These are phyloP conservation scores for Ganoderma lucidum DNA, from an alignment of 1,284 basidiomycete species.

Conservation along the genomic window DNA sequence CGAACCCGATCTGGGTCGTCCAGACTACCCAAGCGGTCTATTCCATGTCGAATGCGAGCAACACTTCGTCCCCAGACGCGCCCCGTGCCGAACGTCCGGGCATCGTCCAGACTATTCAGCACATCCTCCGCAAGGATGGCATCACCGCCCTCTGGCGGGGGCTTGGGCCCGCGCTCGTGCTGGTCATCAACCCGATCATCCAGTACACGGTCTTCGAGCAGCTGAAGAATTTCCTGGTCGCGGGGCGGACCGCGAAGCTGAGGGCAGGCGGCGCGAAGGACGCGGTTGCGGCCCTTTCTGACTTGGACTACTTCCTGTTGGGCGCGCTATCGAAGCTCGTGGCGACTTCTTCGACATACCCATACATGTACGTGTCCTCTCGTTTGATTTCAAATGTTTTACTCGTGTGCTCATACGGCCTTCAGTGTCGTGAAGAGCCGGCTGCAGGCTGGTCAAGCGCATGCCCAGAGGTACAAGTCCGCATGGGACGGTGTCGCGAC, in stretches of 20 bases:
- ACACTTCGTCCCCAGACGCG: constrained; percentile 37
- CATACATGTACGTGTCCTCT: constrained; percentile 70
- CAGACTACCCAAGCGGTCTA: constrained; percentile 91
- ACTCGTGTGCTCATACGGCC: neutral
- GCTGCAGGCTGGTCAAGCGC: constrained; percentile 77
- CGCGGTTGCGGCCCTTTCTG: constrained; percentile 64
- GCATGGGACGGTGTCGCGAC: constrained; percentile 73
- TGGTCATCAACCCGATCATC: constrained; percentile 96
- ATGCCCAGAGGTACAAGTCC: constrained; percentile 73
- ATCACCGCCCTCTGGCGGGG: constrained; percentile 90
- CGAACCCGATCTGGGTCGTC: constrained; percentile 97
- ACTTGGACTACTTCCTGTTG: constrained; percentile 90
- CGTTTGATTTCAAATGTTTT: no score
- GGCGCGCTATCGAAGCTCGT: constrained; percentile 90
- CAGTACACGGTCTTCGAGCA: constrained; percentile 91
- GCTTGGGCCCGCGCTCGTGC: constrained; percentile 92
- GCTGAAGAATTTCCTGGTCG: constrained; percentile 81
- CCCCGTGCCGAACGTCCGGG: constrained; percentile 61
- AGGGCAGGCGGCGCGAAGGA: constrained; percentile 52
- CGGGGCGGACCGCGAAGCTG: constrained; percentile 62
- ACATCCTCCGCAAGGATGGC: constrained; percentile 84
- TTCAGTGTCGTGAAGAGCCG: constrained; percentile 83
- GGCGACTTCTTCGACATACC: constrained; percentile 79
- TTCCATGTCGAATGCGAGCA: constrained; percentile 50
- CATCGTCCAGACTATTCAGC: constrained; percentile 73